A percentile compares a stretch with the other conserved stretches of the same genome.
Evolutionary conservation across 345 rosid species (phyloP).

Genomic region (Litchi chinensis): DNA sequence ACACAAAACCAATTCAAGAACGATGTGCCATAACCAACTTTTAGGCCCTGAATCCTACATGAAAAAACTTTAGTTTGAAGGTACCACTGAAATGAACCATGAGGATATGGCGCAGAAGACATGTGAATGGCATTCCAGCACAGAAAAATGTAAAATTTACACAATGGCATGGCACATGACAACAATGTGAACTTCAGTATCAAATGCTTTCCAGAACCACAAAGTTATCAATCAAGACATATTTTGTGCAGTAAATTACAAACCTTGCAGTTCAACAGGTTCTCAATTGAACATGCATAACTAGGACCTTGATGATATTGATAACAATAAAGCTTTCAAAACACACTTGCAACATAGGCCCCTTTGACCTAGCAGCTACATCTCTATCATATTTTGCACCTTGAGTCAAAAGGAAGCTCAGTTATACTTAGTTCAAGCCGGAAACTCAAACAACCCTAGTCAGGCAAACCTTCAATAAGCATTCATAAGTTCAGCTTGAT

Average conservation of each 20-base stretch:
- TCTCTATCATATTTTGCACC: neutral
- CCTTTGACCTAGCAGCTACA: neutral
- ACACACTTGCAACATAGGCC: neutral
- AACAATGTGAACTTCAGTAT: neutral
- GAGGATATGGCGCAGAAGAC: neutral
- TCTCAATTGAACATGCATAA: neutral
- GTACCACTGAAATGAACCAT: neutral
- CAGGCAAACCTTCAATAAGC: neutral
- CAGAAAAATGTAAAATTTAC: neutral
- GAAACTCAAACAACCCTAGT: neutral
- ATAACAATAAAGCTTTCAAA: neutral
- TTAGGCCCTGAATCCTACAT: neutral
- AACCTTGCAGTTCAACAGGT: neutral
- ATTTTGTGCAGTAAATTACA: neutral
- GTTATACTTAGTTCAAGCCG: neutral
- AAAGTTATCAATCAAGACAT: neutral
- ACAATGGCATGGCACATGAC: neutral
- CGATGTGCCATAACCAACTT: neutral
- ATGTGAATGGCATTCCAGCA: neutral
- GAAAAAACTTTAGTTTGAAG: neutral
- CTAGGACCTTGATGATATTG: neutral
- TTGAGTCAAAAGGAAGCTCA: neutral
- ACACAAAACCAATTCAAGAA: neutral
- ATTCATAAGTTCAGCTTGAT: neutral
- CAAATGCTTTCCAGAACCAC: neutral